These are phyloP conservation scores for Grifola frondosa DNA, from an alignment of 1,284 basidiomycete species.

Conservation along the genomic window DNA sequence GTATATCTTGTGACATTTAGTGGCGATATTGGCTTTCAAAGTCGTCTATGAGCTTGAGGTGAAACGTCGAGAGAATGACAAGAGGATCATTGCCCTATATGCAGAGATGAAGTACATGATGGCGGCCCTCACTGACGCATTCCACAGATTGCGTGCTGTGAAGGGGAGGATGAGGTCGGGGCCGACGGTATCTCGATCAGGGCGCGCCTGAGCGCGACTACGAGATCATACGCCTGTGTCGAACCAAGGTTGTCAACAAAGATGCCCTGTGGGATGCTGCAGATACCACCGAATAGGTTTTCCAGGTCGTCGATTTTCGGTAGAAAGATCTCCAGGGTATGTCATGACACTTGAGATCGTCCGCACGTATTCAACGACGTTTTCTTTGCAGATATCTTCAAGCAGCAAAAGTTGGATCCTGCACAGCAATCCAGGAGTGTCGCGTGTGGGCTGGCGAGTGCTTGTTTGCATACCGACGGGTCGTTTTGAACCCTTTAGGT, in stretches of 20 bases:
- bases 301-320: conserved; percentile 14
- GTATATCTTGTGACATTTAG: conserved; percentile 22
- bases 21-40: conserved; percentile 43
- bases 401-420: conserved; percentile 30
- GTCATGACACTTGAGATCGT: neutral
- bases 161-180: conserved; percentile 15
- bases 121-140: too few species aligned
- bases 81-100: conserved; percentile 37
- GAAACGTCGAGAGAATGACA: conserved; percentile 28
- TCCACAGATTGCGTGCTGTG: conserved; percentile 1
- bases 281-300: conserved; percentile 14
- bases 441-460: conserved; percentile 28
- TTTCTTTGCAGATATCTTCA: conserved; percentile 35
- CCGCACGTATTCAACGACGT: too few species aligned
- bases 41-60: conserved; percentile 41
- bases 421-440: conserved; percentile 28
- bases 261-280: conserved; percentile 28
- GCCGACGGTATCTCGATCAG: conserved; percentile 24
- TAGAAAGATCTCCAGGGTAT: conserved; percentile 17
- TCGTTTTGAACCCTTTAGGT: neutral
- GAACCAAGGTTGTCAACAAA: conserved; percentile 14
- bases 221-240: conserved; percentile 16
- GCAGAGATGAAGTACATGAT: conserved; percentile 21
- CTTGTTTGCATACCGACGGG: neutral
- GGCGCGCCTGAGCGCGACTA: conserved; percentile 23